Evolutionary conservation across 2,329 filamentous ascomycete genomes (phyloP), one percentile per base, ranked within the genome.

Genomic region (Ophiobolus disseminans): DNA sequence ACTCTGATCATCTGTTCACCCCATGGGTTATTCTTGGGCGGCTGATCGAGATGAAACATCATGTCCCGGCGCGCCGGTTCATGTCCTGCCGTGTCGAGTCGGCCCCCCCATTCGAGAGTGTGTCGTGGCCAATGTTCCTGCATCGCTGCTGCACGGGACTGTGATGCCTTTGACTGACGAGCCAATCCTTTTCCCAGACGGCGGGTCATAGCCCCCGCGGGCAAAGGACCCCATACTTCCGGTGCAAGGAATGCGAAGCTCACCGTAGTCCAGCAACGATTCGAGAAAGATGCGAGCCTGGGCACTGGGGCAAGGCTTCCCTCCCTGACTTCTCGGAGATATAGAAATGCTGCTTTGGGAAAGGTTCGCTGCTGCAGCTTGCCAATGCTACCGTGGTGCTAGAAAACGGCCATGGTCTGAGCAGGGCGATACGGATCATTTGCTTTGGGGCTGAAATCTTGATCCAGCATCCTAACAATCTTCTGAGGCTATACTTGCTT

Each of bases 341-440:
- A 70, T 75, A 74, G 62, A 70, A 60, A 62, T 57, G 54, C 73
- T 68, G 57, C 55, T 70, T 76, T 70, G 60, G 73, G 73, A 68
- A 69, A 71, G 67, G 69, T 58, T 72, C 69, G 72, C 70, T 70
- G 65, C 73, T 77, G 75, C 75, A 77, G 74, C 73, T 73, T 72
- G 65, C 73, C 73, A 75, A 74, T 75, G 71, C 72, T 73, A 76
- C 72, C 69, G 67, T 74, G 67, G 70, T 73, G 71, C 71, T 74
- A 70, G 68, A 70, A 62, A 67, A 70, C 63, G 68, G 68, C 51
- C 68, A 69, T 74, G 73, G 74, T 68, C 74, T 76, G 73, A 76
- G 73, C 73, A 71, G 63, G 60, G 60, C 69, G 71, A 75, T 75
- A 72, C 73, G 67, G 62, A 73, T 66, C 62, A 62, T 62, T 66